phyloP scores from a whole-genome alignment of 306 rosid species.

The Cucurbita ficifolia region DNA sequence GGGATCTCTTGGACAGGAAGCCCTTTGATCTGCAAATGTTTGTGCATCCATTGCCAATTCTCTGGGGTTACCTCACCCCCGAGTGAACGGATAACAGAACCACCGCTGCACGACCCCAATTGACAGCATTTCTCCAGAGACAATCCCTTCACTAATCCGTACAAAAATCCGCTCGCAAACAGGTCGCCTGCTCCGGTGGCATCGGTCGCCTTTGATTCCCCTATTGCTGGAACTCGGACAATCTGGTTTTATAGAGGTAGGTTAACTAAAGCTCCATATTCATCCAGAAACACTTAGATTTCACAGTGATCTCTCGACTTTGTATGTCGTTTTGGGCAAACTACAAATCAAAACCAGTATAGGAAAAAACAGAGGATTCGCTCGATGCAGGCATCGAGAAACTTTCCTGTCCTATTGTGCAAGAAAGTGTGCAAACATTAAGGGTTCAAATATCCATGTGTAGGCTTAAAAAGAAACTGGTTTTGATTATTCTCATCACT shows the following conservation, averaged over 20 bases:
- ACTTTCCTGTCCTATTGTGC: neutral
- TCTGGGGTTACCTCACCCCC: constrained; percentile 82
- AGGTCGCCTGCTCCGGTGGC: constrained; percentile 98
- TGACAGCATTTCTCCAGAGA: constrained; percentile 82
- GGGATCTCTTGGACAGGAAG: constrained; percentile 33
- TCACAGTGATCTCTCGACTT: neutral
- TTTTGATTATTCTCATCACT: neutral
- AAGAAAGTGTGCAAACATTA: neutral
- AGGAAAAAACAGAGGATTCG: neutral
- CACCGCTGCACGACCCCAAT: constrained; percentile 88
- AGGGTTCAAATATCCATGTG: neutral
- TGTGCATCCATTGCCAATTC: constrained; percentile 87
- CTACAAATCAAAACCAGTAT: neutral
- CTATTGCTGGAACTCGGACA: constrained; percentile 60
- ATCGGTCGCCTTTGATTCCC: constrained; percentile 59
- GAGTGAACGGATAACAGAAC: constrained; percentile 69
- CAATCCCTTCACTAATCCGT: constrained; percentile 68
- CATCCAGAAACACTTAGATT: neutral
- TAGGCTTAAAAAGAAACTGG: neutral
- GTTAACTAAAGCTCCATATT: neutral
- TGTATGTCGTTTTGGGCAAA: neutral
- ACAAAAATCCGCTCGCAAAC: constrained; percentile 89
- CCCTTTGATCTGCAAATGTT: constrained; percentile 63
- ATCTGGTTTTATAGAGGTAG: constrained; percentile 20
- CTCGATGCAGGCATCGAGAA: neutral